Conservation (phyloP, 352 stramenopile genomes). For the Phytopythium oedochilum region DNA sequence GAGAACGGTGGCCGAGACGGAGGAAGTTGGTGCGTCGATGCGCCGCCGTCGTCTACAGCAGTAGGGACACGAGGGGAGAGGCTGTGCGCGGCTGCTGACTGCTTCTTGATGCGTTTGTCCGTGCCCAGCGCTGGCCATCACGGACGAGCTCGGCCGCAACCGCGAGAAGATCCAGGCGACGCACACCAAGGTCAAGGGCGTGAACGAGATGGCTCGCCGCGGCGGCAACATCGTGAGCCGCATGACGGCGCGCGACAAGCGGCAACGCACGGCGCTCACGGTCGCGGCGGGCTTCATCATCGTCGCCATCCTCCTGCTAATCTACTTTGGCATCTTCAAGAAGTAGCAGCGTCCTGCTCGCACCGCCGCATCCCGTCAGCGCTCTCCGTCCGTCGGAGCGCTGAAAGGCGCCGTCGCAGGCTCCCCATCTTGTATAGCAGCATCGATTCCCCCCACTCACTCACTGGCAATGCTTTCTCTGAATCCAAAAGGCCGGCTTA, state of each 20-base stretch:
- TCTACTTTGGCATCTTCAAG: conserved; percentile 90
- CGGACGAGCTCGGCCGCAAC: conserved; percentile 77
- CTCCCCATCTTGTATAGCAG: neutral
- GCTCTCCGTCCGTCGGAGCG: too few relatives aligned
- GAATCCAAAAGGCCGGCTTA: neutral
- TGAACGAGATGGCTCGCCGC: conserved; percentile 82
- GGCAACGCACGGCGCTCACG: conserved; percentile 63
- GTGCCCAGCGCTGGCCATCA: conserved; percentile 63
- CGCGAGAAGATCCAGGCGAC: conserved; percentile 84
- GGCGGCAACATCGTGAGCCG: conserved; percentile 80
- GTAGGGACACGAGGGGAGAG: too few relatives aligned
- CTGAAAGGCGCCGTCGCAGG: too few relatives aligned
- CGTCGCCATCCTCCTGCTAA: conserved; percentile 78
- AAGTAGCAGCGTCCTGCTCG: too few relatives aligned
- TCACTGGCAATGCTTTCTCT: too few relatives aligned
- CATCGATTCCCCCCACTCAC: too few relatives aligned
- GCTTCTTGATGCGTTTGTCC: neutral
- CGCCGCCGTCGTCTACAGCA: neutral
- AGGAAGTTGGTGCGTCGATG: conserved; percentile 69
- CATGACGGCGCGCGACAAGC: conserved; percentile 84
- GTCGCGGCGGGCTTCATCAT: conserved; percentile 76
- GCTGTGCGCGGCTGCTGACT: neutral
- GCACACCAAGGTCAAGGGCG: conserved; percentile 77
- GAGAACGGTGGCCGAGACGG: conserved; percentile 79
- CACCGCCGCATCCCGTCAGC: too few relatives aligned